Percentiles rank a stretch among this genome's conserved stretches.
Conservation (phyloP, 1,284 basidiomycete genomes). For the Malassezia psittaci region DNA sequence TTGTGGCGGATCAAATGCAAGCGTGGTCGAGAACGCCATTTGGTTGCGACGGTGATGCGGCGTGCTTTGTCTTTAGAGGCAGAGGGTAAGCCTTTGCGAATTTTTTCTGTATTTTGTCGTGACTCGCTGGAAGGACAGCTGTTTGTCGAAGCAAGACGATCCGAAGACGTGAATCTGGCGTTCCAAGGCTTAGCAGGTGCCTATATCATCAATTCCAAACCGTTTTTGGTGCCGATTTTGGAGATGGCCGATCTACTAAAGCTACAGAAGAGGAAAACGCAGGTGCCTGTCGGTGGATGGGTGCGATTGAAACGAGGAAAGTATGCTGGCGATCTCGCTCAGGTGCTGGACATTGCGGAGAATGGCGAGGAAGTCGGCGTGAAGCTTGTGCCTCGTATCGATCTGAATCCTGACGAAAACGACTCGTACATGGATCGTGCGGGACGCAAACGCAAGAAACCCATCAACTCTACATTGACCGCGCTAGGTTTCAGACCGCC, state of each 20-base stretch:
- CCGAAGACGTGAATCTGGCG: constrained; percentile 74
- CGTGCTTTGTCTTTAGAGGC: constrained; percentile 60
- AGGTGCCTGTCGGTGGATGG: constrained; percentile 79
- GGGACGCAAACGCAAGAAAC: constrained; percentile 47
- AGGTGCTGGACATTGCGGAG: constrained; percentile 83
- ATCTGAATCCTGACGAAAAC: constrained; percentile 57
- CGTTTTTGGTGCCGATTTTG: constrained; percentile 83
- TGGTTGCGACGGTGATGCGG: constrained; percentile 87
- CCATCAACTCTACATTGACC: constrained; percentile 30
- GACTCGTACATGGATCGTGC: constrained; percentile 48
- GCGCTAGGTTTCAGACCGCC: constrained; percentile 63
- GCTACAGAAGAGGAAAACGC: constrained; percentile 85
- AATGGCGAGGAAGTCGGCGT: constrained; percentile 88
- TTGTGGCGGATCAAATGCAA: constrained; percentile 92
- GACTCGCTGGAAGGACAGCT: constrained; percentile 91
- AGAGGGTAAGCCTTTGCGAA: constrained; percentile 62
- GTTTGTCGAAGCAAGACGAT: constrained; percentile 83
- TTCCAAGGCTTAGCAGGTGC: constrained; percentile 83
- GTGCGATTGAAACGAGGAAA: constrained; percentile 88
- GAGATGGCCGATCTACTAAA: constrained; percentile 95
- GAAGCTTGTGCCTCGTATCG: constrained; percentile 91
- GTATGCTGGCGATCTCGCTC: constrained; percentile 87
- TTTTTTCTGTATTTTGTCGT: constrained; percentile 86
- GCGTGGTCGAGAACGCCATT: constrained; percentile 81
- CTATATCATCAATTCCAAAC: constrained; percentile 58